A percentile compares a stretch with the other conserved stretches of the same genome.
Evolutionary conservation across 169 alveolate genomes (phyloP).

Genomic region (Amoebophrya sp.): DNA sequence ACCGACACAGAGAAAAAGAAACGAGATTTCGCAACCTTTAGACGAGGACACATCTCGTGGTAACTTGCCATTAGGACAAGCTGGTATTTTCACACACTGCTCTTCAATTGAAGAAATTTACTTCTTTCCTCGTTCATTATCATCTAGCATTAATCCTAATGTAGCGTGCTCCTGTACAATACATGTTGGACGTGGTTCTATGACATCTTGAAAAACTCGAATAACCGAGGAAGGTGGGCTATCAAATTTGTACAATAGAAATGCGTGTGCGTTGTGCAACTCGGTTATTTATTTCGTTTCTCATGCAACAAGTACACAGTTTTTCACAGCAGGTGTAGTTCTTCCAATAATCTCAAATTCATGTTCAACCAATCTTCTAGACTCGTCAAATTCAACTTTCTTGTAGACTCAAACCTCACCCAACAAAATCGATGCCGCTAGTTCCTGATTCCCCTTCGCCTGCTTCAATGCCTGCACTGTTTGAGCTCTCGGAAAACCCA

Average conservation of each 20-base stretch:
- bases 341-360: neutral
- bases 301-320: neutral
- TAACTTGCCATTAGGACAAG: too few relatives aligned
- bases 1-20: too few relatives aligned
- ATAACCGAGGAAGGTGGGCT: too few relatives aligned
- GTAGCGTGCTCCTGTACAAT: neutral
- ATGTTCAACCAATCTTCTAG: neutral
- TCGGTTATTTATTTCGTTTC: neutral
- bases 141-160: neutral
- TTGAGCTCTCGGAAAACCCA: neutral
- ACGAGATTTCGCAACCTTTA: too few relatives aligned
- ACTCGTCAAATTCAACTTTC: neutral
- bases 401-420: neutral
- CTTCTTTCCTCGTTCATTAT: neutral
- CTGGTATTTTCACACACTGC: neutral
- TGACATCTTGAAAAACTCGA: neutral
- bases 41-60: too few relatives aligned
- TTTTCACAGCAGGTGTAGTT: neutral
- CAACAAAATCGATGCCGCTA: neutral
- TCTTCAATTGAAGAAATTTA: neutral
- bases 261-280: neutral
- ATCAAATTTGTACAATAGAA: neutral
- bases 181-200: neutral
- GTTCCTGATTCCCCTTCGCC: neutral
- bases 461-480: neutral